These are phyloP conservation scores for Symbiodinium pilosum DNA, from an alignment of 73 alveolate species.

Conservation along the genomic window DNA sequence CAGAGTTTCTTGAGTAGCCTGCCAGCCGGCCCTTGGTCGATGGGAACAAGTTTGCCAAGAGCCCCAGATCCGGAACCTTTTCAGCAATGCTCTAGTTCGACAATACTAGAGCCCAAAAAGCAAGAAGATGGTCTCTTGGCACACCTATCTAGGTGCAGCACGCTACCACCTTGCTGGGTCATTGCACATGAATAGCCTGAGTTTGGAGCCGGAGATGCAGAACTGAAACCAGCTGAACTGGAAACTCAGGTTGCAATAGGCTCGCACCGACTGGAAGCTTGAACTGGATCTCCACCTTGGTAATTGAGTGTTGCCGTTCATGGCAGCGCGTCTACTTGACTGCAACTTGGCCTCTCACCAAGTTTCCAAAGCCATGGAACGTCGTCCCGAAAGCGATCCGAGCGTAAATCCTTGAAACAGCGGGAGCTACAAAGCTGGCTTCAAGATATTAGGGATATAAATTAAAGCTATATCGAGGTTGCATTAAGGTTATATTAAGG, in stretches of 20 bases:
- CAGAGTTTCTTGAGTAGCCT: neutral
- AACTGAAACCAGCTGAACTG: no score
- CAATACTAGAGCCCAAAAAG: no score
- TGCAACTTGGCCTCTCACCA: neutral
- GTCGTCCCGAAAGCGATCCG: constrained; percentile 78
- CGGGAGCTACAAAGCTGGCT: neutral
- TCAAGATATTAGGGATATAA: no score
- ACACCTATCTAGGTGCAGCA: neutral
- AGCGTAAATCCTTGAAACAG: constrained; percentile 64
- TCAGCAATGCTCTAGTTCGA: no score
- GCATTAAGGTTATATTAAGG: no score
- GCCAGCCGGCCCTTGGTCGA: constrained; percentile 84
- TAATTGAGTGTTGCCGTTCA: neutral
- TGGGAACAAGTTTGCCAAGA: constrained; percentile 53
- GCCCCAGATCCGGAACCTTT: constrained; percentile 54
- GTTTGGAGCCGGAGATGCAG: neutral
- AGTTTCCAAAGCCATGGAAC: constrained; percentile 78
- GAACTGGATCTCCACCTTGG: neutral
- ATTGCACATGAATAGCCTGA: constrained; percentile 59
- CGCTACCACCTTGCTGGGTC: constrained; percentile 44
- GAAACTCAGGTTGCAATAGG: neutral
- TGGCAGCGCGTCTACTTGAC: neutral
- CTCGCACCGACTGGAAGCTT: neutral
- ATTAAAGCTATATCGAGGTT: no score
- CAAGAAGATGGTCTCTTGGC: no score